phyloP scores from a whole-genome alignment of 345 rosid species.

The Murraya koenigii region DNA sequence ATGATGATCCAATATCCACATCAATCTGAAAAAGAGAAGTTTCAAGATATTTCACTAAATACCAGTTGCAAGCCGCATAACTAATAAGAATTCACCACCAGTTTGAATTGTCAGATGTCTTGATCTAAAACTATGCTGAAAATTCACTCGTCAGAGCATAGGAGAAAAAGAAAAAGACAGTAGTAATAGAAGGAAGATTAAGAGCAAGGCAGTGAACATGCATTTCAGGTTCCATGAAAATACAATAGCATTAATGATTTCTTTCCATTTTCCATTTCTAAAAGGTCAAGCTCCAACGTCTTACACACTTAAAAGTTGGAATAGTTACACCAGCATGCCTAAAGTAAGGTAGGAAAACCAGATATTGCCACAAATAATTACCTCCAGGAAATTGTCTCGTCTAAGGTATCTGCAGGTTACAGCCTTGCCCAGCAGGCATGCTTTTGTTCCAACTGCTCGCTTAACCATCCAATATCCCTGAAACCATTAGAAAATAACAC shows the following conservation, averaged over 20 bases:
- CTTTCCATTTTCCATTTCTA: background rate
- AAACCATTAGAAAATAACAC: conserved; percentile 10
- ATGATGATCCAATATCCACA: conserved; percentile 98
- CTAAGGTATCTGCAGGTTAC: conserved; percentile 93
- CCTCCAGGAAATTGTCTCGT: conserved; percentile 92
- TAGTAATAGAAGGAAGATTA: background rate
- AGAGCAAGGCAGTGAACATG: background rate
- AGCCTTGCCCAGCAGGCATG: conserved; percentile 95
- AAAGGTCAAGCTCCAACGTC: background rate
- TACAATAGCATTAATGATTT: background rate
- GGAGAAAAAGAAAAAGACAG: background rate
- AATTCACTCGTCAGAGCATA: background rate
- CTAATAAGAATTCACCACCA: background rate
- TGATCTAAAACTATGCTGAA: background rate
- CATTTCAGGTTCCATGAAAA: background rate
- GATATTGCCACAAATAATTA: conserved; percentile 18
- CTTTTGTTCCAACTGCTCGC: conserved; percentile 98
- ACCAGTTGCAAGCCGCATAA: conserved; percentile 3
- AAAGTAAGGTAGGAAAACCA: background rate
- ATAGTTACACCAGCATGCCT: background rate
- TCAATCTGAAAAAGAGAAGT: conserved; percentile 63
- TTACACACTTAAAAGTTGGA: background rate
- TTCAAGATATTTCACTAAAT: background rate
- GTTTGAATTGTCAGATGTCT: background rate
- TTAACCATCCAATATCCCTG: conserved; percentile 99